Evolutionary conservation across 495 filamentous ascomycete genomes (phyloP).

Genomic region (Neurospora pannonica): DNA sequence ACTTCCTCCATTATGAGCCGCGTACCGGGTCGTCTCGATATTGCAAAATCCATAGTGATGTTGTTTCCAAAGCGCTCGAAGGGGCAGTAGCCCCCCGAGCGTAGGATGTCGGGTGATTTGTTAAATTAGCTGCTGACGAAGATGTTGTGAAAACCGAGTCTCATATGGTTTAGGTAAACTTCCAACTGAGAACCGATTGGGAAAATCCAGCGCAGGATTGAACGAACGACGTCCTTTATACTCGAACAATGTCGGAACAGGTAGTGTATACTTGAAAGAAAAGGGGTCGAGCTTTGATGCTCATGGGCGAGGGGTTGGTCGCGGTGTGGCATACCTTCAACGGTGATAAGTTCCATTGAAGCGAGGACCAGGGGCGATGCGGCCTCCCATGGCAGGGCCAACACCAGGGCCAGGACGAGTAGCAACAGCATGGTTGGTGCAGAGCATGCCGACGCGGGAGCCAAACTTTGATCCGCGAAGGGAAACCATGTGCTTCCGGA

Average conservation of each 20-base stretch:
- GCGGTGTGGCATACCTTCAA: not conserved
- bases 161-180: constrained; percentile 26
- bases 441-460: constrained; percentile 96
- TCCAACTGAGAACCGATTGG: constrained; percentile 20
- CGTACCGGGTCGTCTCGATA: constrained; percentile 23
- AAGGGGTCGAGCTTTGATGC: constrained; percentile 1
- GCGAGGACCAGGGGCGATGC: constrained; percentile 44
- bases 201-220: constrained; percentile 13
- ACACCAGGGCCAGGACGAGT: constrained; percentile 79
- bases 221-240: constrained; percentile 16
- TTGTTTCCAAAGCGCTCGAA: constrained; percentile 49
- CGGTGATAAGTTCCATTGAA: constrained; percentile 45
- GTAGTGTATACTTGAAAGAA: not conserved
- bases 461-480: constrained; percentile 97
- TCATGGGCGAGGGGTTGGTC: not conserved
- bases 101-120: constrained; percentile 50
- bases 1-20: constrained; percentile 12
- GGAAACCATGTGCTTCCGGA: constrained; percentile 99
- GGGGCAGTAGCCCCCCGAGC: constrained; percentile 42
- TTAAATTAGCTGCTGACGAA: constrained; percentile 45
- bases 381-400: constrained; percentile 47
- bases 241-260: constrained; percentile 13
- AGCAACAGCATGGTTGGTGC: constrained; percentile 81
- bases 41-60: constrained; percentile 51
- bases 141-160: constrained; percentile 36